Base-by-base conservation (phyloP, 768 basidiomycete species). In the Rubroboletus satanas region DNA sequence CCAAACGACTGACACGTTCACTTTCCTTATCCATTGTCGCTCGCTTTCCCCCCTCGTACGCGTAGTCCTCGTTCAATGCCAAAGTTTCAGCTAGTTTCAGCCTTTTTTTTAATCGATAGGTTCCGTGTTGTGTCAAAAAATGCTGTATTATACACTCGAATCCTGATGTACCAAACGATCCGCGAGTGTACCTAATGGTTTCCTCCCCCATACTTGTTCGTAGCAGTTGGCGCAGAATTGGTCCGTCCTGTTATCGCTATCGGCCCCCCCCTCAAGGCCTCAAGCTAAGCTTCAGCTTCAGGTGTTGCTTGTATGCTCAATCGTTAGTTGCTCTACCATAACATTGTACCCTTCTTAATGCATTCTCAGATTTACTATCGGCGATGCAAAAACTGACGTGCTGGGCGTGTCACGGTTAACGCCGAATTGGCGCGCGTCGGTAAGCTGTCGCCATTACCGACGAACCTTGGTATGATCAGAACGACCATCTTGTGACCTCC, bases 61-160 rank as follows among this genome's bases (percentile, higher is more conserved):
- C 49, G 45, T 55, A 45, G 41, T 39, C 29, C 14, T 35, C 3
- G 3, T 29, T 33, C 43, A 45, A 44, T 51, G 11, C 26, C 49
- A 10, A 39, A 7, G 18, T 41, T 54, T 45, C 35, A 39, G 46
- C 32, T 45, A n/a, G 37, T 42, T 9, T 42, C 23, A 33, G 15
- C 21, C 48, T 17, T 33, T 9, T 15, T 18, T 32, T 48, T 48
- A 32, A 54, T 53, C 7, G 35, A 48, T 49, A 41, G 37, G 31
- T 38, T 9, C n/a, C 5, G n/a, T 41, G 44, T 28, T 41, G 46
- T 51, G 45, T 55, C 48, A n/a, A 18, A 42, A 37, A 26, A 31
- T 39, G 12, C 45, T 64, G 62, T 65, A 66, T 52, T 36, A 48
- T 62, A 38, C 43, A 26, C 52, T 49, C n/a, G 49, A 39, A 31